Conservation (phyloP, 805 yeast genomes). For the Metschnikowia cubensis region DNA sequence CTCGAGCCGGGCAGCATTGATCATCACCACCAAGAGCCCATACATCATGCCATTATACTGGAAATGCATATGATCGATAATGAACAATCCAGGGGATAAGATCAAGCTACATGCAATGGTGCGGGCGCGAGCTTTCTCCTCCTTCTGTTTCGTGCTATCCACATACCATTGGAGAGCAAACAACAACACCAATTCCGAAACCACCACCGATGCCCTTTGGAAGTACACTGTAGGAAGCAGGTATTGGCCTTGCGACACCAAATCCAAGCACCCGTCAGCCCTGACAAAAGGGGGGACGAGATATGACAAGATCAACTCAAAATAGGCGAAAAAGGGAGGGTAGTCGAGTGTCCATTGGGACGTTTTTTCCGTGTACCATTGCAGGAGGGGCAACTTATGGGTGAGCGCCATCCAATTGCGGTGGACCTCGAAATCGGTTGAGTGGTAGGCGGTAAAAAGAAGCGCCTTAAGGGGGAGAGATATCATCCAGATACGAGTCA, state of each 20-base stretch:
- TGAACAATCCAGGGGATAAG: constrained; percentile 83
- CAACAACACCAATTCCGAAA: constrained; percentile 70
- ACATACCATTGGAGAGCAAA: constrained; percentile 69
- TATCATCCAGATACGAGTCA: constrained; percentile 36
- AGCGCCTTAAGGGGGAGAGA: constrained; percentile 33
- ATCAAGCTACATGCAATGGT: constrained; percentile 80
- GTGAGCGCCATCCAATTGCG: constrained; percentile 97
- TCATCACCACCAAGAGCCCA: constrained; percentile 71
- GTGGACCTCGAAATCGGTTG: constrained; percentile 97
- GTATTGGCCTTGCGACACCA: constrained; percentile 61
- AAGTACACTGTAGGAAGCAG: constrained; percentile 77
- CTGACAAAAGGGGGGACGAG: constrained; percentile 62
- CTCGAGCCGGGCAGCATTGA: constrained; percentile 63
- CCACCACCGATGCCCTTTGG: constrained; percentile 77
- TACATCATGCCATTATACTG: constrained; percentile 95
- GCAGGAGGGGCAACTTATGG: constrained; percentile 58
- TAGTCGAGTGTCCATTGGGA: constrained; percentile 94
- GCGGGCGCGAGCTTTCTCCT: constrained; percentile 49
- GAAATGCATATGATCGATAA: constrained; percentile 94
- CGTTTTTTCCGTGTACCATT: constrained; percentile 81
- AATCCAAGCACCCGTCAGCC: constrained; percentile 73
- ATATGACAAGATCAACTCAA: constrained; percentile 75
- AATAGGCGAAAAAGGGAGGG: constrained; percentile 97
- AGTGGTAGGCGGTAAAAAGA: constrained; percentile 63
- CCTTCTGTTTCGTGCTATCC: constrained; percentile 41